Evolutionary conservation across 2,329 filamentous ascomycete species (phyloP).

Genomic region (Ceratocystis smalleyi): DNA sequence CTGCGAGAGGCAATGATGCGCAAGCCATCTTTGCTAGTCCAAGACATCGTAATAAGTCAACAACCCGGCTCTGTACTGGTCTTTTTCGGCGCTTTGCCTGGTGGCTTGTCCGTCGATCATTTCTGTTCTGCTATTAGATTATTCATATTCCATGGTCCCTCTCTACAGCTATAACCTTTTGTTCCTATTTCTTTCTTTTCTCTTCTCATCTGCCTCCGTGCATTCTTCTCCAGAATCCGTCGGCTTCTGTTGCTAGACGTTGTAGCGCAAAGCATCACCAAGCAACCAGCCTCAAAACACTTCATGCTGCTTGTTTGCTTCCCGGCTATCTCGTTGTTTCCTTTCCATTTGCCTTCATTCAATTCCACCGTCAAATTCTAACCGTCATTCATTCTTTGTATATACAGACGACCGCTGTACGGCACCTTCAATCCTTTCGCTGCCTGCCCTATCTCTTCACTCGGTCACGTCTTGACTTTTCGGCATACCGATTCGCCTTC

Average conservation of each 20-base stretch:
- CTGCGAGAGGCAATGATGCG: not conserved
- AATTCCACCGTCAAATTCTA: not conserved
- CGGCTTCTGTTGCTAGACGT: not conserved
- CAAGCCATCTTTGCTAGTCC: conserved; percentile 1
- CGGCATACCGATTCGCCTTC: not conserved
- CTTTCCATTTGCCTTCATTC: not conserved
- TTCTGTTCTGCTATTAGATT: conserved; percentile 1
- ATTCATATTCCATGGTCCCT: conserved; percentile 3
- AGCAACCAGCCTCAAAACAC: conserved; percentile 1
- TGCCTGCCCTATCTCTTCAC: not conserved
- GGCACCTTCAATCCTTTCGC: not conserved
- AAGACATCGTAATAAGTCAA: conserved; percentile 7
- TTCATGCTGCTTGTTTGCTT: not conserved
- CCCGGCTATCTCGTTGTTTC: not conserved
- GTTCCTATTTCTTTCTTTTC: not conserved
- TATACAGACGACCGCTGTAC: not conserved
- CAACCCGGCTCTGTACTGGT: not conserved
- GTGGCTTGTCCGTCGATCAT: conserved; percentile 6
- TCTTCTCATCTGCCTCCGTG: not conserved
- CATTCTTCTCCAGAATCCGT: not conserved
- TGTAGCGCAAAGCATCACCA: not conserved
- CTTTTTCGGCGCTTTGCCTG: conserved; percentile 3
- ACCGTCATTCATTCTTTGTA: not conserved
- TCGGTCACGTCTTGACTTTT: not conserved
- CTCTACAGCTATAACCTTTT: not conserved